These are phyloP conservation scores for Lachnellula willkommii DNA, from an alignment of 2,329 filamentous ascomycete genomes.

Conservation along the genomic window DNA sequence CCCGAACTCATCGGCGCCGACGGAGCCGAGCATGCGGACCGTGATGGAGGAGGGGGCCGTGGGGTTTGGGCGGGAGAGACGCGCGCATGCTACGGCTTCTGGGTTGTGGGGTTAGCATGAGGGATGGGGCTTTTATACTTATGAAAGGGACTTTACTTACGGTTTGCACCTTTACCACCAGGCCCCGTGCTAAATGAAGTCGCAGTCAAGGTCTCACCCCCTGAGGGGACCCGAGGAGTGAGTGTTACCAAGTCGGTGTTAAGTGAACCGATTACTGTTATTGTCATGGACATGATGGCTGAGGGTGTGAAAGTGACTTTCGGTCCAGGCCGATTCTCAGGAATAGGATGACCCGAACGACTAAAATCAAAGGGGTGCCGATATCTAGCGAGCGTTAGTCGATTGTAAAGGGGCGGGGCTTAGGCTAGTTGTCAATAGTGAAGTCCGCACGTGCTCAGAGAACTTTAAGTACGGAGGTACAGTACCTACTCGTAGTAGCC, in stretches of 20 bases:
- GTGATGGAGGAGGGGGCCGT: conserved; percentile 30
- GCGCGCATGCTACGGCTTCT: conserved; percentile 73
- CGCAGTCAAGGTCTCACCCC: conserved; percentile 83
- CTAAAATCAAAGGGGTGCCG: not conserved
- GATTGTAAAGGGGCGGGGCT: not conserved
- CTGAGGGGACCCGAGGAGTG: conserved; percentile 73
- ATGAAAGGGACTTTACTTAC: conserved; percentile 34
- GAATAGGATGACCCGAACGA: not conserved
- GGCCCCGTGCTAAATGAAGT: conserved; percentile 72
- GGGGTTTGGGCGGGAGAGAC: conserved; percentile 60
- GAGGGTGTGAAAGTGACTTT: not conserved
- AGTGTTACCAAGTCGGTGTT: conserved; percentile 92
- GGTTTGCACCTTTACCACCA: conserved; percentile 94
- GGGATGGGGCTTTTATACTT: not conserved
- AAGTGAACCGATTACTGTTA: conserved; percentile 85
- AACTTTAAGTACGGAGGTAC: no score
- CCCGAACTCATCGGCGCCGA: conserved; percentile 65
- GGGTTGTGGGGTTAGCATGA: not conserved
- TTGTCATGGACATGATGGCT: conserved; percentile 34
- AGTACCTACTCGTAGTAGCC: not conserved
- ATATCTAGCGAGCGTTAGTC: not conserved
- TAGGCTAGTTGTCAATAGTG: not conserved
- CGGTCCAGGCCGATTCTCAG: not conserved
- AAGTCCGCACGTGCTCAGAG: not conserved
- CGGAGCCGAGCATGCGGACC: conserved; percentile 69